A percentile compares a stretch with the other conserved stretches of the same genome.
These are phyloP conservation scores for Musa beccarii DNA, from an alignment of 176 grass and related monocot genomes.

Conservation along the genomic window DNA sequence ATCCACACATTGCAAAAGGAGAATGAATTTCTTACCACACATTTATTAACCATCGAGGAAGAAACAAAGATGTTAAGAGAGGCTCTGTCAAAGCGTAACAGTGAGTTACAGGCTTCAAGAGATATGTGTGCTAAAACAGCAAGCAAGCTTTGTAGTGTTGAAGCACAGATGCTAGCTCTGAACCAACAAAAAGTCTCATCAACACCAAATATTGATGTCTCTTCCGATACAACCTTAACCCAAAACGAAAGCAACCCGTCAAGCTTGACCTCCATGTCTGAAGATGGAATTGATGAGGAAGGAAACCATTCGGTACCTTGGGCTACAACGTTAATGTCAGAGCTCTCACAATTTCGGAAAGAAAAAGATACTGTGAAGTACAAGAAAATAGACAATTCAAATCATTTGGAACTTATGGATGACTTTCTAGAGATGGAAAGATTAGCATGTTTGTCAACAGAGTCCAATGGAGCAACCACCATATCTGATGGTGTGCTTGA, in stretches of 20 bases:
- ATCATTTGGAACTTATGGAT: conserved; percentile 90
- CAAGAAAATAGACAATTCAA: conserved; percentile 46
- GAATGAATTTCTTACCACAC: conserved; percentile 81
- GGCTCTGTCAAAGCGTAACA: conserved; percentile 73
- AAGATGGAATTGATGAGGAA: conserved; percentile 94
- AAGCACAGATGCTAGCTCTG: conserved; percentile 56
- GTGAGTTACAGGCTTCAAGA: conserved; percentile 85
- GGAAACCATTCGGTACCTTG: conserved; percentile 73
- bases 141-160: conserved; percentile 70
- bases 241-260: conserved; percentile 84
- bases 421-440: conserved; percentile 99
- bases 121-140: conserved; percentile 76
- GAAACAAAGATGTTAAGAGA: conserved; percentile 98
- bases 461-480: conserved; percentile 22
- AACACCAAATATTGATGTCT: conserved; percentile 56
- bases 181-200: conserved; percentile 60
- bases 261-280: conserved; percentile 93
- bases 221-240: conserved; percentile 53
- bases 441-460: conserved; percentile 62
- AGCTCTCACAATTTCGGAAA: conserved; percentile 70
- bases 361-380: conserved; percentile 44
- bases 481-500: conserved; percentile 31
- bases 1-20: conserved; percentile 78
- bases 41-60: conserved; percentile 74
- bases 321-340: conserved; percentile 69